Evolutionary conservation across 148 eudicot genomes (phyloP).

Genomic region (Selenicereus undatus): DNA sequence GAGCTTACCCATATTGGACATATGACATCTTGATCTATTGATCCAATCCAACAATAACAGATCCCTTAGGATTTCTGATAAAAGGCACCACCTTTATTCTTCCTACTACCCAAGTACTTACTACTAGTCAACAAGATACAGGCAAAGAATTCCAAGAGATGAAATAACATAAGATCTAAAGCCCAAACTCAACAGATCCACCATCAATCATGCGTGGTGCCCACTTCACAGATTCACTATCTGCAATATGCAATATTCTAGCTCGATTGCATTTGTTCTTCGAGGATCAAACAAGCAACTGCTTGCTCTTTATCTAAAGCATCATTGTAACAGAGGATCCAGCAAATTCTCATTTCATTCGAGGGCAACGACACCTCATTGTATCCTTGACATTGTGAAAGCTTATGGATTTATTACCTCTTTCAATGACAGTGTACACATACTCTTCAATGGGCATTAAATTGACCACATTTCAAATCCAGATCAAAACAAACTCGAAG

Average conservation of each 20-base stretch:
- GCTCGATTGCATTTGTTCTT: neutral
- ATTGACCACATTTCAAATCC: neutral
- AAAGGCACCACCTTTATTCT: neutral
- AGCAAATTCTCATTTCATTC: neutral
- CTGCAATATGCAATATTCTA: neutral
- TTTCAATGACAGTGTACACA: neutral
- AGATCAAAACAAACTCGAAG: neutral
- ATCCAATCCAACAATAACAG: neutral
- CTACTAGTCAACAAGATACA: neutral
- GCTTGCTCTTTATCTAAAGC: no score
- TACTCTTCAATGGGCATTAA: neutral
- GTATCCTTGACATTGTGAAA: neutral
- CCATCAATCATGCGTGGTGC: neutral
- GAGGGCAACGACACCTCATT: neutral
- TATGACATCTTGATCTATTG: neutral
- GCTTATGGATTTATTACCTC: no score
- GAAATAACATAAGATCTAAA: neutral
- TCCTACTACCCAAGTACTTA: neutral
- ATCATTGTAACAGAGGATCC: neutral
- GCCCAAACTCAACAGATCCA: neutral
- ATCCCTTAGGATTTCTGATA: neutral
- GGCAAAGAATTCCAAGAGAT: neutral
- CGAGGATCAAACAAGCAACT: neutral
- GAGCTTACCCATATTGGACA: neutral
- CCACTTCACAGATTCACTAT: neutral